Percentiles rank a stretch among this genome's conserved stretches.
These are phyloP conservation scores for Ensete glaucum DNA, from an alignment of 176 grass and related monocot genomes.

Conservation along the genomic window DNA sequence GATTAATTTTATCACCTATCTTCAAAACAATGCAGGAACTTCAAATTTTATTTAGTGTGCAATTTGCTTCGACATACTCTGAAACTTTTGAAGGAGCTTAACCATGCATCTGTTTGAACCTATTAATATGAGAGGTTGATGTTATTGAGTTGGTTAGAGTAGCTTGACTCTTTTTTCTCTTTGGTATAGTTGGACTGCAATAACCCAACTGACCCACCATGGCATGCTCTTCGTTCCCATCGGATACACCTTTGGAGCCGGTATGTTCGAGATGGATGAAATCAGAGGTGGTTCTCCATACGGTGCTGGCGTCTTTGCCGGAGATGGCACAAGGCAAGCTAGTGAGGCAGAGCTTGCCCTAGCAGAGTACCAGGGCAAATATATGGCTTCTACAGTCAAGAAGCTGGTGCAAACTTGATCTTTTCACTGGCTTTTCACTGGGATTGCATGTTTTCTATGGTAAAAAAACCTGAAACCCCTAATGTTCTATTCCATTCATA, in stretches of 20 bases:
- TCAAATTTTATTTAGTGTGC: background rate
- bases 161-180: background rate
- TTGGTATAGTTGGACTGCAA: constrained; percentile 13
- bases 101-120: background rate
- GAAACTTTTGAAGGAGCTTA: background rate
- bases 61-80: background rate
- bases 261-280: constrained; percentile 19
- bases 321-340: constrained; percentile 10
- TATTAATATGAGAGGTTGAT: background rate
- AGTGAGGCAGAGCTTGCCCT: constrained; percentile 12
- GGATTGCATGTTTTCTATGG: too few species aligned
- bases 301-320: constrained; percentile 17
- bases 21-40: background rate
- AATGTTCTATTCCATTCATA: too few species aligned
- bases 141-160: background rate
- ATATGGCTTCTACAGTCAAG: constrained; percentile 22
- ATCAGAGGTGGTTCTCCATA: constrained; percentile 23
- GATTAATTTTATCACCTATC: too few species aligned
- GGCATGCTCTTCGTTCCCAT: constrained; percentile 23
- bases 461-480: too few species aligned
- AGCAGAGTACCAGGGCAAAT: constrained; percentile 16
- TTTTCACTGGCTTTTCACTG: too few species aligned
- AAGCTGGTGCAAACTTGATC: background rate
- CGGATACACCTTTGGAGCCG: constrained; percentile 22
- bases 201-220: constrained; percentile 16